phyloP scores from a whole-genome alignment of 2,329 filamentous ascomycete species.

The Claviceps capensis region DNA sequence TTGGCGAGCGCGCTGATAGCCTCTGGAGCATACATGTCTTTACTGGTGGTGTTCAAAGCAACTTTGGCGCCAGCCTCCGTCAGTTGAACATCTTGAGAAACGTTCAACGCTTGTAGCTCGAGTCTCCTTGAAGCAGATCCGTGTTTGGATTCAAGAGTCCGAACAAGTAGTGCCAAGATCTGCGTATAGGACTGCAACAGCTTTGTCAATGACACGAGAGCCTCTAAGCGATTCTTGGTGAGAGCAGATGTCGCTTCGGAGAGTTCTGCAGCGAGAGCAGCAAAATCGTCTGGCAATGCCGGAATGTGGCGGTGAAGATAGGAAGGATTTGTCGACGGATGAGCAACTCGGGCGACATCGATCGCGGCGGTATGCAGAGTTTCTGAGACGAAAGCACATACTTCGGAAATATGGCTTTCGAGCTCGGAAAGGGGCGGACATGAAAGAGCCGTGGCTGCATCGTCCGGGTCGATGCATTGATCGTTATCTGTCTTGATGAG shows the following conservation, averaged over 20 bases:
- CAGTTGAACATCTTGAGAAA: conserved; percentile 28
- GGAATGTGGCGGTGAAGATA: conserved; percentile 45
- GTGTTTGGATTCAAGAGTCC: conserved; percentile 40
- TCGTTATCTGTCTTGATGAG: conserved; percentile 26
- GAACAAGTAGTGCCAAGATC: conserved; percentile 30
- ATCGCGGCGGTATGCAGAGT: conserved; percentile 36
- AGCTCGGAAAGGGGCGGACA: conserved; percentile 36
- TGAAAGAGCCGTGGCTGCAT: conserved; percentile 31
- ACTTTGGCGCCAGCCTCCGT: conserved; percentile 25
- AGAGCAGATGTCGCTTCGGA: conserved; percentile 20
- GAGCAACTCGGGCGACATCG: conserved; percentile 32
- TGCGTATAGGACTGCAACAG: conserved; percentile 28
- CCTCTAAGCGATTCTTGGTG: conserved; percentile 23
- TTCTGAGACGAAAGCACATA: conserved; percentile 33
- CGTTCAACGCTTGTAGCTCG: conserved; percentile 34
- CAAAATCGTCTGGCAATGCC: conserved; percentile 27
- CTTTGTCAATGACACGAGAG: conserved; percentile 21
- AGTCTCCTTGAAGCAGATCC: conserved; percentile 35
- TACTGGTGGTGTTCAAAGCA: conserved; percentile 20
- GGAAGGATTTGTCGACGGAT: conserved; percentile 38
- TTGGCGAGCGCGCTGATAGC: conserved; percentile 27
- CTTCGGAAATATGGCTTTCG: conserved; percentile 30
- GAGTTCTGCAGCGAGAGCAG: conserved; percentile 22
- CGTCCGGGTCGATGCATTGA: conserved; percentile 21
- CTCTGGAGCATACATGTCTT: conserved; percentile 32